These are phyloP conservation scores for Alternaria burnsii DNA, from an alignment of 2,329 filamentous ascomycete species.

Conservation along the genomic window DNA sequence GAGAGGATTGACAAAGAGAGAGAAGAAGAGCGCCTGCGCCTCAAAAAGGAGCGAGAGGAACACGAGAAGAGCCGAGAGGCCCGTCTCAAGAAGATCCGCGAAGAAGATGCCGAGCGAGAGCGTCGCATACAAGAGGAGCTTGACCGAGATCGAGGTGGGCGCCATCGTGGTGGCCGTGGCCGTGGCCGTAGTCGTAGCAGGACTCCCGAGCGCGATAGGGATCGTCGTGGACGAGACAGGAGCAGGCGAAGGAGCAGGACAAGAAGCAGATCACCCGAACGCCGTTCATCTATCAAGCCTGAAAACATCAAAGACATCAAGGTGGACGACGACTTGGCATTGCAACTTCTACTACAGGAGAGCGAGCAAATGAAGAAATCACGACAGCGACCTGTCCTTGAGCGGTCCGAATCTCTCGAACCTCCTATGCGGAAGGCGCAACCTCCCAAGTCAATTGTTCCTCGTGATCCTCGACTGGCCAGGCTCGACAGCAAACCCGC, in stretches of 20 bases:
- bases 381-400: conserved; percentile 46
- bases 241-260: conserved; percentile 34
- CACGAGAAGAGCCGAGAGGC: conserved; percentile 56
- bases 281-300: conserved; percentile 32
- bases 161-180: conserved; percentile 39
- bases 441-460: conserved; percentile 47
- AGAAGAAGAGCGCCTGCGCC: conserved; percentile 61
- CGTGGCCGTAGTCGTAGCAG: conserved; percentile 40
- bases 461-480: conserved; percentile 46
- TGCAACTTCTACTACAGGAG: conserved; percentile 48
- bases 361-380: conserved; percentile 51
- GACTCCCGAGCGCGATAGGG: conserved; percentile 35
- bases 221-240: conserved; percentile 35
- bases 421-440: conserved; percentile 50
- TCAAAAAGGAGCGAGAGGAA: conserved; percentile 54
- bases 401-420: conserved; percentile 51
- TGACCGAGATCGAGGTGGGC: conserved; percentile 58
- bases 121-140: conserved; percentile 59
- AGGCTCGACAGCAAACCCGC: conserved; percentile 42
- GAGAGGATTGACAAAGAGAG: conserved; percentile 48
- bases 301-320: conserved; percentile 52
- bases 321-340: conserved; percentile 49
- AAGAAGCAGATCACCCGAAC: conserved; percentile 36
- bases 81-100: conserved; percentile 52
- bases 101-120: conserved; percentile 47